Evolutionary conservation across 805 yeast genomes (phyloP), one percentile per base, ranked within the genome.

Genomic region (Metschnikowia reukaufii): DNA sequence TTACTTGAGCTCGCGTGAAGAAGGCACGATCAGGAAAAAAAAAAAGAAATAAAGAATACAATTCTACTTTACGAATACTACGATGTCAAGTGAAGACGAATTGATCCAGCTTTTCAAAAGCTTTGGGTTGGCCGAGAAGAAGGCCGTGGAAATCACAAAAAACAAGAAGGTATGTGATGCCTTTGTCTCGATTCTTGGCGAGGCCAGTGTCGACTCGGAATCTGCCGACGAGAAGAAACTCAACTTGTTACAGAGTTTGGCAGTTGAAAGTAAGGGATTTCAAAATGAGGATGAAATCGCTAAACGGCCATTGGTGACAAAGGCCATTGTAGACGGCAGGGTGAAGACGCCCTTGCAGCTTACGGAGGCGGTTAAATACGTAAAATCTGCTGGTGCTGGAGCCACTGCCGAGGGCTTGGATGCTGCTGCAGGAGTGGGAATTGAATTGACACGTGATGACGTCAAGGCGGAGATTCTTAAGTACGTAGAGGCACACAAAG

Each of bases 81-180:
- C 18, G 29, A 55, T 53, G 57, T 34, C 55, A 42, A 43, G 51
- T 38, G 67, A 63, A 39, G 66, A 61, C 39, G 74, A 70, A 46
- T 57, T 72, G 39, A 53, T 59, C 6, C 51, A 55, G 18, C 63
- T 66, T 29, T 79, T 80, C 47, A 58, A 67, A 46, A 59, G 65
- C 42, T 63, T 84, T 48, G 95, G 95, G 12, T 81, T 87, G 55
- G 81, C 78, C 56, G 92, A 85, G 15, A 74, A 81, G 56, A 88
- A 88, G 64, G 75, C 87, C 49, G 79, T 82, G 41, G 98, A 94
- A 62, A 84, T 90, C 47, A 66, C 82, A 47, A 92, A 89, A 66
- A 92, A 94, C 72, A 83, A 83, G 63, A 91, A 91, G 66, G 95
- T 91, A 34, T 79, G 92, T 15, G 72, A 73, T 34, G 80, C 96